Conservation (phyloP, 2,329 filamentous ascomycete species). For the Colletotrichum sojae region DNA sequence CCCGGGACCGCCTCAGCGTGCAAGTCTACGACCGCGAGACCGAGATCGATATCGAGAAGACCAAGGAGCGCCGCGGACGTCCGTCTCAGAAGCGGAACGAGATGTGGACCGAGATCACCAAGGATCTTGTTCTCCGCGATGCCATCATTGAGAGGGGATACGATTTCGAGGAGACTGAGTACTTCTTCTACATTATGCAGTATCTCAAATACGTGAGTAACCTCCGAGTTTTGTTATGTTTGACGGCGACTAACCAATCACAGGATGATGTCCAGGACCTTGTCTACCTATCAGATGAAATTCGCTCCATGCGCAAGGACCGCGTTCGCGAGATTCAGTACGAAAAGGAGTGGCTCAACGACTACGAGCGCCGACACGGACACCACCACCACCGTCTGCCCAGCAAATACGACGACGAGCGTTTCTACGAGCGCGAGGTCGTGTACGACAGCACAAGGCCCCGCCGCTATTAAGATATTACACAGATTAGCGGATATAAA, state of each 20-base stretch:
- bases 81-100: conserved; percentile 67
- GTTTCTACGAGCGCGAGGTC: conserved; percentile 77
- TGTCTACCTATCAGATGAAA: conserved; percentile 85
- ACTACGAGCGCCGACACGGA: conserved; percentile 61
- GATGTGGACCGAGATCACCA: conserved; percentile 98
- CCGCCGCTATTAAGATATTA: conserved; percentile 36
- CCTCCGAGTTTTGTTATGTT: background rate
- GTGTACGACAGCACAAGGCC: conserved; percentile 66
- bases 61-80: conserved; percentile 63
- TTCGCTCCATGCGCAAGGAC: conserved; percentile 74
- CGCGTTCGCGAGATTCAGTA: conserved; percentile 69
- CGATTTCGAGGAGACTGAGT: conserved; percentile 90
- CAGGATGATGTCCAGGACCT: conserved; percentile 91
- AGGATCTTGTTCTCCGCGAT: conserved; percentile 88
- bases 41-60: conserved; percentile 69
- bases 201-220: conserved; percentile 87
- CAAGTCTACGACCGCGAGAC: conserved; percentile 62
- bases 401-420: conserved; percentile 70
- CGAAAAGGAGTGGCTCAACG: conserved; percentile 70
- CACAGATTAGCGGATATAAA: conserved; percentile 9
- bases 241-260: conserved; percentile 49
- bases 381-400: conserved; percentile 47
- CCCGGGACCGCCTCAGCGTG: conserved; percentile 59
- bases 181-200: conserved; percentile 92
- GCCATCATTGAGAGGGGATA: conserved; percentile 90